Conservation (phyloP, 2,329 filamentous ascomycete genomes). For the Plectosphaerella plurivora region DNA sequence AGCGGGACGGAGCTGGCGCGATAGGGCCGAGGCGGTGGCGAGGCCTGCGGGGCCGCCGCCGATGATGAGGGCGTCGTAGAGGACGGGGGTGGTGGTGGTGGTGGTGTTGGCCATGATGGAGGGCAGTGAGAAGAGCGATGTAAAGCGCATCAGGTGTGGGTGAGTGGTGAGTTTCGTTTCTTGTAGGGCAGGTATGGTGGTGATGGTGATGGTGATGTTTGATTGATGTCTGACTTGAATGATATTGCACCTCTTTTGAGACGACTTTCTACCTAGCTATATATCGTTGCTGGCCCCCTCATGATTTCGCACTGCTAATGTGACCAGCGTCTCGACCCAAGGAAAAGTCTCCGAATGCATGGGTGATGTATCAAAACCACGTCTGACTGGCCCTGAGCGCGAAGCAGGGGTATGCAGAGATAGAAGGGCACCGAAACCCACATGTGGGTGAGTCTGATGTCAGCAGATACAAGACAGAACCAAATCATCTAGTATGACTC, state of each 20-base stretch:
- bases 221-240: not conserved
- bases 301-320: no score
- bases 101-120: not conserved
- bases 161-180: not conserved
- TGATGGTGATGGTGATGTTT: not conserved
- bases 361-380: no score
- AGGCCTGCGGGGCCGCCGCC: slow-evolving; percentile 50
- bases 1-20: slow-evolving; percentile 41
- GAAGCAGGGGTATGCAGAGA: no score
- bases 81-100: not conserved
- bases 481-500: no score
- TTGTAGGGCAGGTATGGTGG: not conserved
- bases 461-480: no score
- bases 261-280: no score
- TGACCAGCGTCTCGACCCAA: no score
- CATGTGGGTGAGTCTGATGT: no score
- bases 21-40: slow-evolving; percentile 39
- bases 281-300: no score
- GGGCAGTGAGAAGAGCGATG: not conserved
- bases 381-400: no score
- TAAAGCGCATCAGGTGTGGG: not conserved
- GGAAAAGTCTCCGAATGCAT: no score
- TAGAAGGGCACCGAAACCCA: no score
- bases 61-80: slow-evolving; percentile 47
- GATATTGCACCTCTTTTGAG: not conserved